These are phyloP conservation scores for Umbelopsis sp. DNA, from an alignment of 192 early-diverging fungal species.

Conservation along the genomic window DNA sequence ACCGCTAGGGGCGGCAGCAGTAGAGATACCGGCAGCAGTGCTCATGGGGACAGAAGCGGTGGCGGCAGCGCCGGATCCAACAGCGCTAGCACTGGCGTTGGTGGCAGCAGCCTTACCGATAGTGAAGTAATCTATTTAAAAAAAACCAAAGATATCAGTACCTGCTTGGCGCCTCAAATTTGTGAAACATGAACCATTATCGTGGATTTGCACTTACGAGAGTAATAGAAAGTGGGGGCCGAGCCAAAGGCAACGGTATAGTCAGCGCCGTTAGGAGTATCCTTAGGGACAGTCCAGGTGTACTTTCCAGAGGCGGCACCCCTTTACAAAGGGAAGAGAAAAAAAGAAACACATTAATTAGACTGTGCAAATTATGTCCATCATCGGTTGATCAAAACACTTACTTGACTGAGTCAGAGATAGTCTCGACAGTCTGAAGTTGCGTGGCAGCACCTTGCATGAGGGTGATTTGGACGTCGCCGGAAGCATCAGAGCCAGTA, in stretches of 20 bases:
- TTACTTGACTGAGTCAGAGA: not conserved
- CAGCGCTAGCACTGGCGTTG: not conserved
- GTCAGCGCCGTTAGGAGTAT: constrained; percentile 6
- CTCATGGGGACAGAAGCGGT: not conserved
- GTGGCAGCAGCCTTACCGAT: constrained; percentile 9
- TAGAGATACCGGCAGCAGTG: not conserved
- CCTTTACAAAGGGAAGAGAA: not conserved
- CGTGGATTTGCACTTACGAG: not conserved
- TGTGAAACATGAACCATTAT: not conserved
- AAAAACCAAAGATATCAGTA: not conserved
- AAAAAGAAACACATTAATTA: not conserved
- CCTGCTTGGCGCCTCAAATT: not conserved
- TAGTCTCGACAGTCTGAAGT: constrained; percentile 2
- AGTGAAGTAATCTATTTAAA: constrained; percentile 9
- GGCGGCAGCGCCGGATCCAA: not conserved
- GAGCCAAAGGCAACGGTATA: constrained; percentile 13
- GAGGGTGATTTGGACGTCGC: not conserved
- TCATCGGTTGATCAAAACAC: not conserved
- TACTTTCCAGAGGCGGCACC: constrained; percentile 11
- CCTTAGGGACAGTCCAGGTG: constrained; percentile 8
- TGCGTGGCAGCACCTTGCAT: not conserved
- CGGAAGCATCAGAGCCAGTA: constrained; percentile 5
- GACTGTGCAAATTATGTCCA: not conserved
- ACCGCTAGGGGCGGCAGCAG: not conserved
- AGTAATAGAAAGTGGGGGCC: not conserved